Conservation (phyloP, 305 asterid species). For the Fraxinus nigra region DNA sequence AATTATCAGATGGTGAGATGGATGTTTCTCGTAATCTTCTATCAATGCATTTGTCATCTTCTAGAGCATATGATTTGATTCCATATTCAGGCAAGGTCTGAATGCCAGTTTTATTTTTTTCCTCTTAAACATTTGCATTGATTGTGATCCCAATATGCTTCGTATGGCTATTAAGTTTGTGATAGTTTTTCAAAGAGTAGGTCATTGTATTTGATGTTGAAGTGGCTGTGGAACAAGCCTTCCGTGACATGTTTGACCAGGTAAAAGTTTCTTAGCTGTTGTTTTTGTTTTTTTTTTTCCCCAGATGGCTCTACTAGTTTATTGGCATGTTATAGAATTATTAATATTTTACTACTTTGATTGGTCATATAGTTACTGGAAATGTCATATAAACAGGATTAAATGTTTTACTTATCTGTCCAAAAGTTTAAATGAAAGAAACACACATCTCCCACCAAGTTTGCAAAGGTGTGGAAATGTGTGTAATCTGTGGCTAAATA, state of each 20-base stretch:
- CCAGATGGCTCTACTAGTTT: neutral
- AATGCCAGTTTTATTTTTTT: slow-evolving; percentile 19
- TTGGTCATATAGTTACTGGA: neutral
- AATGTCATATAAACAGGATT: neutral
- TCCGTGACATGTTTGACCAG: slow-evolving; percentile 55
- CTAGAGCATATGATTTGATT: slow-evolving; percentile 51
- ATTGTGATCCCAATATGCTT: neutral
- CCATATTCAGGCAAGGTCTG: slow-evolving; percentile 78
- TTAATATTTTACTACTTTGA: neutral
- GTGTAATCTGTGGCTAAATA: neutral
- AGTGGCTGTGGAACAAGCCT: slow-evolving; percentile 57
- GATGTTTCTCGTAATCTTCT: slow-evolving; percentile 45
- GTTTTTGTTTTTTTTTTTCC: neutral
- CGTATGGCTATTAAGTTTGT: neutral
- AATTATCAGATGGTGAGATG: slow-evolving; percentile 33
- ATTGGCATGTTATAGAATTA: neutral
- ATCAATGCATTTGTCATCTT: slow-evolving; percentile 49
- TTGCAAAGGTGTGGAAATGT: neutral
- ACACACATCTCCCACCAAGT: neutral
- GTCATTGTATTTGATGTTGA: slow-evolving; percentile 49
- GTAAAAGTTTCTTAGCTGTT: slow-evolving; percentile 30
- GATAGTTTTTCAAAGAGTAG: slow-evolving; percentile 29
- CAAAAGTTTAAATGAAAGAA: neutral
- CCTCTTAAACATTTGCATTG: neutral
- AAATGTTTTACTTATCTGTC: neutral